Base-by-base conservation (phyloP, 2,329 filamentous ascomycete genomes). In the Parasarocladium wereldwijsianum region DNA sequence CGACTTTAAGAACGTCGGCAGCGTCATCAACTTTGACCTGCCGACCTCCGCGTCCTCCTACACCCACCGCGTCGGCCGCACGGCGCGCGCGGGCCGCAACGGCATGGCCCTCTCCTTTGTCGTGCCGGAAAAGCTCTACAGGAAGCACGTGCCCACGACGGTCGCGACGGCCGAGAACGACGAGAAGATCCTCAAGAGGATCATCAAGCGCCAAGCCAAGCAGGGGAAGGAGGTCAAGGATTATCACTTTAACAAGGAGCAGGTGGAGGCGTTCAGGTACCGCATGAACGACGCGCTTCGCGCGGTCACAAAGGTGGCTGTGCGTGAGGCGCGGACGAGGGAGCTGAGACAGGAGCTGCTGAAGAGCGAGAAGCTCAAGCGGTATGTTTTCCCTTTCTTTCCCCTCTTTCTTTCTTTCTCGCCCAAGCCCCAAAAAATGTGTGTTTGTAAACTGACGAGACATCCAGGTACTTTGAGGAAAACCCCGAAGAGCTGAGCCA, bases 71-170 rank as follows among this genome's bases (percentile, higher is more conserved):
- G 93, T 98, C 44, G 90, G 90, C 18, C 76, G 90, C 18, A 98
- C 90, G 5, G 90, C 84, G 2, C 73, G 90, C 36, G 90, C 86
- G 2, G 87, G 86, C 8, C 83, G 92, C 48, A 76, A 80, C 2
- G 90, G 90, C 35, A 96, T 93, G 69, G 85, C 90, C 0, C 66
- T 98, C n/a, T 93, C 85, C 8, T 94, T 98, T 51, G 81, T 93
- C 30, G 69, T 98, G 3, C 87, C 90, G 7, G 66, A 73, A 29
- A 75, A 83, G 0, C 67, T 77, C 26, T 93, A 79, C 54, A 73
- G 81, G 41, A 93, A 93, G 53, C 87, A 96, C 58, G 82, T 84
- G 45, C 77, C 86, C 1, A 96, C 87, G 1, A 75, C 70, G 28
- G 72, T 87, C 38, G 59, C 75, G 25, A 74, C 77, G 14, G 68